Base-by-base conservation (phyloP, 2,329 filamentous ascomycete genomes). In the Parastagonospora avenae region DNA sequence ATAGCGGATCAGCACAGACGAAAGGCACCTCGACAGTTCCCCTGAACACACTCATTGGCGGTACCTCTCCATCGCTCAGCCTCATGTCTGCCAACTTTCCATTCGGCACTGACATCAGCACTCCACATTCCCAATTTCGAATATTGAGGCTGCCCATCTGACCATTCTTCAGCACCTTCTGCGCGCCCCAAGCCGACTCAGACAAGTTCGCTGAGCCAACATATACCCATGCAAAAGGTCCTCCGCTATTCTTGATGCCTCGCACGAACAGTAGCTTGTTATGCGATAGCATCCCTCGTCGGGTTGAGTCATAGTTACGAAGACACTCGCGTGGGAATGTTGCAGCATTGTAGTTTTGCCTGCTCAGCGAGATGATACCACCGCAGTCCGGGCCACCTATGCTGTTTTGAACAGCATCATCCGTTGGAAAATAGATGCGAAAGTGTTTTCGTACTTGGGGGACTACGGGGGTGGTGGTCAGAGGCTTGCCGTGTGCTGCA, bases 41-140 rank as follows among this genome's bases (percentile, higher is more conserved):
- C 28, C 78, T 67, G 66, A 90, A 90, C 9, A 80, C 74, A 4
- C 74, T 70, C 67, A 78, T 76, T 5, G 72, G 71, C 50, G 68
- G 64, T 38, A 64, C 57, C 28, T 56, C 56, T 4, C 48, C 57
- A 12, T 52, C 39, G 8, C 27, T 30, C 36, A 55, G 27, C 10
- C 46, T 35, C 32, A 64, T 30, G 2, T 32, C 48, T 15, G 52
- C 42, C 27, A 66, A 29, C 54, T 52, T 57, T 29, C 50, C 54
- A 3, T 59, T 44, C 42, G 57, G 63, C 19, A 89, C 78, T 8
- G 87, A 85, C 35, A 97, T 71, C 19, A 97, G 63, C 1, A 99
- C 90, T 31, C 94, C 94, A 67, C 92, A 96, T 75, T 97, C 94
- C 92, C 93, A 97, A 72, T 97, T 99, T 47, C 90, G 86, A 8